Base-by-base conservation (phyloP, 768 basidiomycete species). In the Lentinula lateritia region DNA sequence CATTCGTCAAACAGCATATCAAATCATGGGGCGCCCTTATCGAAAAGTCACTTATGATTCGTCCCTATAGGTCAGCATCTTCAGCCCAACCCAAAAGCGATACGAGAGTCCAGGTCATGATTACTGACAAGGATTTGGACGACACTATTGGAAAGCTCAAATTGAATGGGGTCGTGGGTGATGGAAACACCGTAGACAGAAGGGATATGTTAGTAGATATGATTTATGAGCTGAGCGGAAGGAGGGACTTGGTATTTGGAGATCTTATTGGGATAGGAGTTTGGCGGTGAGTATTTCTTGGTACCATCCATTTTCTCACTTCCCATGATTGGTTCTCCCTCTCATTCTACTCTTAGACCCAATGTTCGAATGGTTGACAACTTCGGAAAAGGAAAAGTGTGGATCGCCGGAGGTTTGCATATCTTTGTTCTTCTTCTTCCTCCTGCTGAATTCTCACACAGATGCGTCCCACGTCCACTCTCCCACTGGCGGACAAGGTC, bases 331-430 rank as follows among this genome's bases (percentile, higher is more conserved):
- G 28, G 1, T 3, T 23, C 3, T 23, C 23, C 23, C 36, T 36
- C 32, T 18, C 20, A 8, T 43, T 39, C 35, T 15, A 10, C 8
- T 23, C 10, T 12, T 39, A 65, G 66, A 50, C 63, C 65, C 2
- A 68, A 66, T 52, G 66, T 69, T 16, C 35, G 68, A n/a, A 66
- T 70, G 61, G 69, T 67, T 0, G 54, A 70, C 45, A 62, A 62
- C 35, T 69, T 69, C 39, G 39, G 52, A 5, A 39, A 64, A n/a
- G 69, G 65, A 4, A 54, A 66, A n/a, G 63, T 52, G 6, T 70
- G 68, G 53, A 46, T 70, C 34, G 66, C 53, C 2, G 69, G 69
- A 65, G 69, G 69, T 69, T 9, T 50, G 54, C 36, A 15, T 12
- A 10, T 50, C 6, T 35, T 36, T 58, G 18, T 41, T 12, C n/a